These are phyloP conservation scores for Carpinus viminea DNA, from an alignment of 306 rosid species.

Conservation along the genomic window DNA sequence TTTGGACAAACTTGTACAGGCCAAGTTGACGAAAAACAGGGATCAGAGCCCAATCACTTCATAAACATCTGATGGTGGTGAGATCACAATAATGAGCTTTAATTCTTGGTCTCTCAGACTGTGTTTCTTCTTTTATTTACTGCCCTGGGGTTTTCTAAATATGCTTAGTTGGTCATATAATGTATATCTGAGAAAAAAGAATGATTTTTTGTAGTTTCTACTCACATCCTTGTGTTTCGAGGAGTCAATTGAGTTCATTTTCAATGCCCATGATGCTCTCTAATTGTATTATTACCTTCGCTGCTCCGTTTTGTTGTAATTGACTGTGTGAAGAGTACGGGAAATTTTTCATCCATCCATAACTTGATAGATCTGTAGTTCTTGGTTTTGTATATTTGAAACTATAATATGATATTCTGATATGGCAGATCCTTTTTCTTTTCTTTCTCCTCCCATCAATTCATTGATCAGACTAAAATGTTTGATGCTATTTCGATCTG, in stretches of 20 bases:
- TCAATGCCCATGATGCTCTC: not conserved
- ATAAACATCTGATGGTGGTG: slow-evolving; percentile 26
- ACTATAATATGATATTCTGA: not conserved
- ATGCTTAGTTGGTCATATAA: not conserved
- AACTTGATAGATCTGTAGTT: not conserved
- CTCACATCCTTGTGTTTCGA: not conserved
- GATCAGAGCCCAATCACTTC: slow-evolving; percentile 49
- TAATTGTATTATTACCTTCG: not conserved
- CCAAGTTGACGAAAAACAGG: slow-evolving; percentile 66
- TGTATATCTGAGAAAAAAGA: not conserved
- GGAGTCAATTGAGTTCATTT: slow-evolving; percentile 3
- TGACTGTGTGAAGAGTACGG: not conserved
- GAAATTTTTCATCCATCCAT: not conserved
- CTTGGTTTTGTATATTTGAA: not conserved
- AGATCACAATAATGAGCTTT: slow-evolving; percentile 8
- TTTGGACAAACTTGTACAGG: slow-evolving; percentile 79
- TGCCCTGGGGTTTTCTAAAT: slow-evolving; percentile 7
- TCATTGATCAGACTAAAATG: no score
- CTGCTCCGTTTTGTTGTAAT: not conserved
- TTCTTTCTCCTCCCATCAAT: not conserved
- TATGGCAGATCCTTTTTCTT: not conserved
- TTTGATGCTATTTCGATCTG: no score
- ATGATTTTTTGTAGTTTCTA: not conserved
- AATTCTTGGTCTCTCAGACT: not conserved
- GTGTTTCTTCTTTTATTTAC: not conserved